Base-by-base conservation (phyloP, 768 basidiomycete genomes). In the Boletales sp. region DNA sequence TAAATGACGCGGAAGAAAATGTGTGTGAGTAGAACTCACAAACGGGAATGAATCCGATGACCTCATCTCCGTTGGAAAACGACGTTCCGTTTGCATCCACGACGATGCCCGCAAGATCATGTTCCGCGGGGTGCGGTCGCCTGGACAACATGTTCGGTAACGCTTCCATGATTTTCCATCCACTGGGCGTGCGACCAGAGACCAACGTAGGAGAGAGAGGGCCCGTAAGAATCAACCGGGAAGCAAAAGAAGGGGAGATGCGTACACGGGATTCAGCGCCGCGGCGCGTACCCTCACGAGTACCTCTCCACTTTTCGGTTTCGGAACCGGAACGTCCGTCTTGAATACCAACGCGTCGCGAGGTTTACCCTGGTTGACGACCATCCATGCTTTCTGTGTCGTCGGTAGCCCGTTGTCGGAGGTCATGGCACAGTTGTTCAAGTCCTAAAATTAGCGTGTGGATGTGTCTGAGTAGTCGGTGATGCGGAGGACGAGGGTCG, bases 251-350 rank as follows among this genome's bases (percentile, higher is more conserved):
- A 4, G 5, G 36, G 37, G n/a, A 30, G 33, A 59, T 4, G 50
- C 77, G 53, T 63, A 86, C 81, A 82, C 74, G 2, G 86, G 86
- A 58, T 91, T 91, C 37, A 90, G 69, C 0, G 84, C 83, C 0
- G 75, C 77, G 10, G 80, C 77, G 19, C 69, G 66, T 4, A 83
- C 72, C 49, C 73, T 72, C 44, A 85, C 70, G 13, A 83, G 72
- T 12, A 85, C 70, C 52, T 80, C 67, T 4, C 72, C 75, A 15
- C 56, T 43, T 12, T 59, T 52, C 0, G 78, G 69, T 11, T 67
- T 63, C 1, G 75, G 67, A 8, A 72, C 59, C 0, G 67, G 58
- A 2, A 58, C 51, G 41, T 71, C 65, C 1, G 53, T 33, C 43
- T 57, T 51, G 49, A 73, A 53, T 13, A 36, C 54, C 41, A 75